phyloP scores from a whole-genome alignment of 495 filamentous ascomycete species.

The Trichoderma erinaceum region DNA sequence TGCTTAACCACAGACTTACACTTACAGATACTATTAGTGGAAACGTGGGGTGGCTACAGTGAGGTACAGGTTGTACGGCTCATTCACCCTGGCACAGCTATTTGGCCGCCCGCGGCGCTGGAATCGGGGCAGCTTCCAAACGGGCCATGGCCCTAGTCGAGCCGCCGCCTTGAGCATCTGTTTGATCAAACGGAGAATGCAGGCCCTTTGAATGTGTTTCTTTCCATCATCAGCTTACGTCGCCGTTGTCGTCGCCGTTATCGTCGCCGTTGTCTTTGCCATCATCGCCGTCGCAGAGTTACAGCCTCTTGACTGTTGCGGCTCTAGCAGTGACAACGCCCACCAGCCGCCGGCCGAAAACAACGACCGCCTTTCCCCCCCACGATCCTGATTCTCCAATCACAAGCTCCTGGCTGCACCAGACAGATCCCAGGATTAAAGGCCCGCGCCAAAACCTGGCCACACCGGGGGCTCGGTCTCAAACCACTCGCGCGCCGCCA shows the following conservation, averaged over 20 bases:
- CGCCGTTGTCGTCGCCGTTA: neutral
- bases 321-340: neutral
- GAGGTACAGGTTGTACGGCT: neutral
- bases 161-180: neutral
- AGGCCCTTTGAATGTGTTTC: neutral
- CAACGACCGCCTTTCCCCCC: conserved; percentile 6
- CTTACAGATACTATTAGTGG: neutral
- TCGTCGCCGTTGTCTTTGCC: neutral
- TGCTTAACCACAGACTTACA: neutral
- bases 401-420: conserved; percentile 1
- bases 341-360: conserved; percentile 2
- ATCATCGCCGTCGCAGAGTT: neutral
- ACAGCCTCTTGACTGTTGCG: neutral
- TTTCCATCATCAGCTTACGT: neutral
- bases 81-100: neutral
- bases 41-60: conserved; percentile 3
- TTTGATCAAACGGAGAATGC: neutral
- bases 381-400: conserved; percentile 13
- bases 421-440: neutral
- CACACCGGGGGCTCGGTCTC: conserved; percentile 3
- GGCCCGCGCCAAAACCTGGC: conserved; percentile 11
- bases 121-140: conserved; percentile 3
- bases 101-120: conserved; percentile 10
- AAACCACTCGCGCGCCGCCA: conserved; percentile 13
- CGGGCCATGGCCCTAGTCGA: neutral